Base-by-base conservation (phyloP, 805 yeast species). In the Wickerhamiella alocasiicola region DNA sequence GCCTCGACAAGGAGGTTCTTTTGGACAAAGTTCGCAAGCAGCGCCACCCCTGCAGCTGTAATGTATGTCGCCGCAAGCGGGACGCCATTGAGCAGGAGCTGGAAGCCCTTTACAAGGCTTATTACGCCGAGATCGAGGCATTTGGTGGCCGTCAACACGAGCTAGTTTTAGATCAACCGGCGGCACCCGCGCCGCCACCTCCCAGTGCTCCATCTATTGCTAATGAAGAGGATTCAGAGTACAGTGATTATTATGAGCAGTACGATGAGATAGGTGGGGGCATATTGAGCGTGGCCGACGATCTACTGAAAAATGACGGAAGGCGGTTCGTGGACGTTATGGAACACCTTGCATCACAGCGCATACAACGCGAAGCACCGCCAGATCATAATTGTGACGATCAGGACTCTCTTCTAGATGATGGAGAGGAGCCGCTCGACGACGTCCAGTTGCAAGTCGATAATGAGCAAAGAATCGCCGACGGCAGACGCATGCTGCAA, bases 401-500 rank as follows among this genome's bases (percentile, higher is more conserved):
- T 16, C 39, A 42, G 9, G 38, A 44, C 12, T 51, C 46, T 9
- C 46, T 35, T 21, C 29, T 28, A 25, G 12, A 29, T 12, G 45
- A 32, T 23, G 40, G 23, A 3, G 42, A 39, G 16, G 19, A 35
- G 7, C 30, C 31, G 3, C 11, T 25, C 4, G 44, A 40, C 13
- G 46, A 37, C n/a, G 46, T 36, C 19, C 40, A 42, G 18, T 38
- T 18, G 9, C 33, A 24, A 24, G 20, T 9, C 54, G 54, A 36
- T 12, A 78, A 76, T 39, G 79, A 74, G 45, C 78, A 67, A 56
- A 68, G 85, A 38, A 61, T 81, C 52, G 78, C 74, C 51, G 94
- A 85, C 59, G 78, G 88, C 9, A 78, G 87, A 28, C 74, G 80
- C 19, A 70, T 83, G 67, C 70, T 87, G 46, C 84, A 82, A 51